Evolutionary conservation across 129 eudicot genomes (phyloP).

Genomic region (Escallonia rubra): DNA sequence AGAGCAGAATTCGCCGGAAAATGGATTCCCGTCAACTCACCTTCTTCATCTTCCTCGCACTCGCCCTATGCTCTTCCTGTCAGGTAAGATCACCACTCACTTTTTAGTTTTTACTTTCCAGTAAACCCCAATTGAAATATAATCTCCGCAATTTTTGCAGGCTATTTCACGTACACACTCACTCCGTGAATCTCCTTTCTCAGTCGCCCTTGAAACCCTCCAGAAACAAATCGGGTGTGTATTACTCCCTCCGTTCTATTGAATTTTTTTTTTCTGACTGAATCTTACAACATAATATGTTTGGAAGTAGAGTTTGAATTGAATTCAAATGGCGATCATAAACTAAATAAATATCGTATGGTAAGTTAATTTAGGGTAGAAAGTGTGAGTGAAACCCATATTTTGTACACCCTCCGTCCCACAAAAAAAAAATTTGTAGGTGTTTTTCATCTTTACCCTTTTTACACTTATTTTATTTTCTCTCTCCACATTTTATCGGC

Average conservation of each 20-base stretch:
- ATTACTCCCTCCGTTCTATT: background rate
- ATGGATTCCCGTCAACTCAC: conserved; percentile 18
- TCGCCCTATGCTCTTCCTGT: conserved; percentile 14
- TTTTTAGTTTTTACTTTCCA: background rate
- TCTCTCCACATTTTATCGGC: too few relatives aligned
- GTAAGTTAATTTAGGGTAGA: too few relatives aligned
- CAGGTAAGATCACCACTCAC: conserved; percentile 18
- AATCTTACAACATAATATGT: too few relatives aligned
- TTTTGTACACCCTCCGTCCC: too few relatives aligned
- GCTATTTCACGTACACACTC: conserved; percentile 26
- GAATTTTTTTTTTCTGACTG: too few relatives aligned
- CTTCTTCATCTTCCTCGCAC: conserved; percentile 19
- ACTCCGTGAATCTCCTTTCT: conserved; percentile 36
- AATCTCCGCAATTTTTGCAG: conserved; percentile 14
- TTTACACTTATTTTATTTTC: too few relatives aligned
- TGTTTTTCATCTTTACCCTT: too few relatives aligned
- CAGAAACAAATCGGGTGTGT: conserved; percentile 54
- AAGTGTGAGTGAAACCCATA: too few relatives aligned
- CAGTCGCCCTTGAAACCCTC: conserved; percentile 54
- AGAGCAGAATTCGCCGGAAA: background rate
- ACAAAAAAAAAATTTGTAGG: too few relatives aligned
- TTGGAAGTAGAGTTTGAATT: too few relatives aligned
- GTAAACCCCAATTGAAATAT: conserved; percentile 6
- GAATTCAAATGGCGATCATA: too few relatives aligned
- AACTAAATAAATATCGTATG: too few relatives aligned